Conservation (phyloP, 1,139 yeast species). For the Magnusiomyces tetraspermus region DNA sequence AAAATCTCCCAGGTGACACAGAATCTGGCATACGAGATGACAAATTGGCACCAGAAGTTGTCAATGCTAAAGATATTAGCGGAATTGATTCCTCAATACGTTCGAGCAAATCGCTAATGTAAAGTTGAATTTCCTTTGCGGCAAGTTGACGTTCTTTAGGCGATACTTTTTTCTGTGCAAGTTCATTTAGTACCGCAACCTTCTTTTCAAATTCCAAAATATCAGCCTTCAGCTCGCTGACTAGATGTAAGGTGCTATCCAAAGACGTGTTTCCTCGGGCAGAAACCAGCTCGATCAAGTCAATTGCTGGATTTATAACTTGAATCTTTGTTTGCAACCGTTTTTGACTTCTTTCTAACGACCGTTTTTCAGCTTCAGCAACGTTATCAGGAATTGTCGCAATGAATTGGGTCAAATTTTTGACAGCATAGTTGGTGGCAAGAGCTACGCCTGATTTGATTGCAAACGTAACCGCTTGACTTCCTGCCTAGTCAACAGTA, state of each 20-base stretch:
- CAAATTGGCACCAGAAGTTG: conserved; percentile 62
- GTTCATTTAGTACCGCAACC: conserved; percentile 25
- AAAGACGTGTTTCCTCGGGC: conserved; percentile 65
- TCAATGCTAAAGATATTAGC: conserved; percentile 52
- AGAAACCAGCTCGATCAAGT: conserved; percentile 53
- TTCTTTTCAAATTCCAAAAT: conserved; percentile 50
- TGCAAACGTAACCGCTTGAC: conserved; percentile 73
- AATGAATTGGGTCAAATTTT: conserved; percentile 50
- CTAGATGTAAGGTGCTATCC: conserved; percentile 47
- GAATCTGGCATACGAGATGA: conserved; percentile 43
- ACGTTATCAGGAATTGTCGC: conserved; percentile 43
- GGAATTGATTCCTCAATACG: conserved; percentile 67
- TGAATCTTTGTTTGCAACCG: conserved; percentile 52
- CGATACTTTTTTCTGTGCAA: conserved; percentile 14
- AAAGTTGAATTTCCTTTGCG: conserved; percentile 41
- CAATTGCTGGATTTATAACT: conserved; percentile 61
- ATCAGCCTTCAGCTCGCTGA: conserved; percentile 48
- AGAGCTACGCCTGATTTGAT: conserved; percentile 66
- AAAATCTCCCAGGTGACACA: conserved; percentile 55
- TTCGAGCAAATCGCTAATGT: conserved; percentile 40
- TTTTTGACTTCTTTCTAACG: conserved; percentile 37
- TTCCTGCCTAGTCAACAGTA: conserved; percentile 45
- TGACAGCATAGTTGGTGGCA: conserved; percentile 69
- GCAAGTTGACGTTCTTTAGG: conserved; percentile 33
- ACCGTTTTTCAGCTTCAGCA: conserved; percentile 39